These are phyloP conservation scores for Pseudozyma tsukubaensis DNA, from an alignment of 1,284 basidiomycete species.

Conservation along the genomic window DNA sequence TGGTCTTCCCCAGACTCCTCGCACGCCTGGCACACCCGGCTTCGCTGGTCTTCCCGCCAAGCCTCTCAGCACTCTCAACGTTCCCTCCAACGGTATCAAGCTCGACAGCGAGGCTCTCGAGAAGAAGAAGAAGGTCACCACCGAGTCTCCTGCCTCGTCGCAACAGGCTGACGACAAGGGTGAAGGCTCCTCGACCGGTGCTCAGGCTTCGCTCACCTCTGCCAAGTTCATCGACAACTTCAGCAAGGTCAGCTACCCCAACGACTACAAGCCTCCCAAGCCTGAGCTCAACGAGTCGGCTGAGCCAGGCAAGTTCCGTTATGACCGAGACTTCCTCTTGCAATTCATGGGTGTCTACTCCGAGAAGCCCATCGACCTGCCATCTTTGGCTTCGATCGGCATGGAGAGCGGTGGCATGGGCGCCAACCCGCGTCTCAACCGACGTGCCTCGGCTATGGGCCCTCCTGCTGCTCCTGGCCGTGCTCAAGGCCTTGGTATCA, in stretches of 20 bases:
- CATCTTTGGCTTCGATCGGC: conserved; percentile 89
- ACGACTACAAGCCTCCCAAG: conserved; percentile 83
- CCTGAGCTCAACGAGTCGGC: conserved; percentile 86
- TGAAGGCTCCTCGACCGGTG: conserved; percentile 51
- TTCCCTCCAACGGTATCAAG: conserved; percentile 56
- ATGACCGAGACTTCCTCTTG: conserved; percentile 95
- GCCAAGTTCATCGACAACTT: conserved; percentile 80
- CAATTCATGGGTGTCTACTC: conserved; percentile 97
- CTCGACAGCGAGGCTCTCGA: conserved; percentile 61
- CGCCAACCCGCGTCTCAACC: conserved; percentile 51
- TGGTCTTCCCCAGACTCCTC: conserved; percentile 53
- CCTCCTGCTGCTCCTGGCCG: conserved; percentile 58
- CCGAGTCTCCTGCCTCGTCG: conserved; percentile 17
- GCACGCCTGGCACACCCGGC: conserved; percentile 63
- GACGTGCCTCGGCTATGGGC: conserved; percentile 60
- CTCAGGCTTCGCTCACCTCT: conserved; percentile 54
- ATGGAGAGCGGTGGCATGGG: conserved; percentile 69
- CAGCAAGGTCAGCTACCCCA: conserved; percentile 82
- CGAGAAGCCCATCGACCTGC: conserved; percentile 90
- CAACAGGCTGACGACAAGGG: conserved; percentile 29
- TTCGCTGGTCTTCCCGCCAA: conserved; percentile 65
- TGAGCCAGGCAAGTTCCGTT: conserved; percentile 89
- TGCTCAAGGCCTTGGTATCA: conserved; percentile 59
- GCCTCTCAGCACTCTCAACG: conserved; percentile 53
- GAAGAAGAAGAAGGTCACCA: conserved; percentile 53